phyloP scores from a whole-genome alignment of 768 basidiomycete genomes.

The Amylocystis lapponica region DNA sequence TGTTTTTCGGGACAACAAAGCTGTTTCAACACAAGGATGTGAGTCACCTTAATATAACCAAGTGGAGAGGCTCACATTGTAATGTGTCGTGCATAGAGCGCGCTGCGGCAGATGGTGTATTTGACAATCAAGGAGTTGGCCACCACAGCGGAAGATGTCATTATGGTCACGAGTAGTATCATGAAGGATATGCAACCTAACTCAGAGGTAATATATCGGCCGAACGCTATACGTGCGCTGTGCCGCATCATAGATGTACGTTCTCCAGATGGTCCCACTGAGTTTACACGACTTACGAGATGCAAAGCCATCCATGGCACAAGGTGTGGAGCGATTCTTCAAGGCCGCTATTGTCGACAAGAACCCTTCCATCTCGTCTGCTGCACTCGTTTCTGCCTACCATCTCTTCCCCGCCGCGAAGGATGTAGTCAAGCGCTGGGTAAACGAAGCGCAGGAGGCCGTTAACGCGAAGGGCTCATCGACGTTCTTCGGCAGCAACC shows the following conservation, averaged over 20 bases:
- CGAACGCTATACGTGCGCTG: conserved; percentile 94
- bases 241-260: conserved; percentile 96
- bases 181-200: conserved; percentile 99
- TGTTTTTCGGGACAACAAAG: conserved; percentile 99
- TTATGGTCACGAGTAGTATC: conserved; percentile 99
- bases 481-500: conserved; percentile 53
- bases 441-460: conserved; percentile 97
- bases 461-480: conserved; percentile 81
- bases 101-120: conserved; percentile 96
- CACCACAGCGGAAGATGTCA: conserved; percentile 94
- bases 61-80: not conserved
- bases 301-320: conserved; percentile 94
- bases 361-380: conserved; percentile 91
- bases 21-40: conserved; percentile 99
- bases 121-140: conserved; percentile 97
- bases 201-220: conserved; percentile 95
- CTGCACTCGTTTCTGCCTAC: conserved; percentile 94
- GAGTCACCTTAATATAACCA: conserved; percentile 31
- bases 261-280: conserved; percentile 14
- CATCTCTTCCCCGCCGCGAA: conserved; percentile 92
- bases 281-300: conserved; percentile 6
- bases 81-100: conserved; percentile 53
- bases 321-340: conserved; percentile 98
- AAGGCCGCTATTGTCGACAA: conserved; percentile 98
- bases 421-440: conserved; percentile 97